Percentiles rank a stretch among this genome's conserved stretches.
Conservation (phyloP, 164 flowering plant genomes). For the Malania oleifera region DNA sequence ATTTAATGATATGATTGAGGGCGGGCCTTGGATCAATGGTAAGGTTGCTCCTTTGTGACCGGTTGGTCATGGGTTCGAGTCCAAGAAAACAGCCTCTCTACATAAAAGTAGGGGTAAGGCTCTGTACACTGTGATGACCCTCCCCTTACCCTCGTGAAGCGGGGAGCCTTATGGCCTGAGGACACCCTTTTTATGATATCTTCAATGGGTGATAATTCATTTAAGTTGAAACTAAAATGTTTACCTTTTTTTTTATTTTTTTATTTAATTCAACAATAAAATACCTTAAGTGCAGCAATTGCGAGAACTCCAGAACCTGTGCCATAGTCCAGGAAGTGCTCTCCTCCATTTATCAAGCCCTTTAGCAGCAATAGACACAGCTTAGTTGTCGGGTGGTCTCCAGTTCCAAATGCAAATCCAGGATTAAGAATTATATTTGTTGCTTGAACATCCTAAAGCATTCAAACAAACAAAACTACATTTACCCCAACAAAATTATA, state of each 20-base stretch:
- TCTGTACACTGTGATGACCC: too few relatives aligned
- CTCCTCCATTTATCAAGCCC: conserved; percentile 67
- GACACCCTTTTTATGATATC: too few relatives aligned
- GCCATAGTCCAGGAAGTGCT: conserved; percentile 76
- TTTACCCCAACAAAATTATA: too few relatives aligned
- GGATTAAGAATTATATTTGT: conserved; percentile 80
- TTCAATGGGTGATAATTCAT: background rate
- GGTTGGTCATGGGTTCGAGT: too few relatives aligned
- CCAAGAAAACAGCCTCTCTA: too few relatives aligned
- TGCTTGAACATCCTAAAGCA: conserved; percentile 59
- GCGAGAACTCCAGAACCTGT: conserved; percentile 94
- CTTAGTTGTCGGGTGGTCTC: conserved; percentile 91
- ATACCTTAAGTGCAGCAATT: conserved; percentile 88
- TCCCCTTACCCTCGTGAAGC: too few relatives aligned
- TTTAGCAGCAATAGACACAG: conserved; percentile 68
- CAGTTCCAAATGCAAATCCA: conserved; percentile 97
- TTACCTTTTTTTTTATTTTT: too few relatives aligned
- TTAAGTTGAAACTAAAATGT: background rate
- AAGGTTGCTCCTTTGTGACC: too few relatives aligned
- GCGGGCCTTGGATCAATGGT: too few relatives aligned
- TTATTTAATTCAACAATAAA: background rate
- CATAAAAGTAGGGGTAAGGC: too few relatives aligned
- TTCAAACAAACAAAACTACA: background rate
- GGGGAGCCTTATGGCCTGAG: too few relatives aligned
- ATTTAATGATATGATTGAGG: too few relatives aligned